These are phyloP conservation scores for Suaeda aralocaspica DNA, from an alignment of 148 eudicot genomes.

Conservation along the genomic window DNA sequence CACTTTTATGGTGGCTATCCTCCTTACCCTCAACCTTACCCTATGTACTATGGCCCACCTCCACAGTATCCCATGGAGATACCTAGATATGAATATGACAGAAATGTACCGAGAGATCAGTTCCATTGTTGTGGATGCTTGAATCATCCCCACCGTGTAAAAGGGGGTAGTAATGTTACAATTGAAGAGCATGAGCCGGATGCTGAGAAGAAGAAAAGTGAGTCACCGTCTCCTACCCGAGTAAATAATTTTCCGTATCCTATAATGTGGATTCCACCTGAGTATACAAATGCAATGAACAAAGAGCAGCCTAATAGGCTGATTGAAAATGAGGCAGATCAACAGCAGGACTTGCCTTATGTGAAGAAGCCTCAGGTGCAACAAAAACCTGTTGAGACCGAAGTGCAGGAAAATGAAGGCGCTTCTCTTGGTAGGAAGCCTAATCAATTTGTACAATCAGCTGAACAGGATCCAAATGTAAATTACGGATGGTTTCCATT, in stretches of 20 bases:
- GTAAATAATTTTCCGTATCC: conserved; percentile 30
- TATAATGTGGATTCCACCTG: conserved; percentile 50
- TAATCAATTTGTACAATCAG: conserved; percentile 5
- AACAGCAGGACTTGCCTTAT: background rate
- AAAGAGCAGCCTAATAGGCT: conserved; percentile 22
- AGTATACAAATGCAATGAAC: conserved; percentile 24
- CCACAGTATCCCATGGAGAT: conserved; percentile 40
- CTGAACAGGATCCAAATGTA: conserved; percentile 22
- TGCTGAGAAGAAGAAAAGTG: conserved; percentile 22
- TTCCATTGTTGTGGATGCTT: conserved; percentile 61
- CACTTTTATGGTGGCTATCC: conserved; percentile 39
- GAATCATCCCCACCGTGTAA: conserved; percentile 32
- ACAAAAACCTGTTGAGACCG: conserved; percentile 8
- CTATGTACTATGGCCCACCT: conserved; percentile 42
- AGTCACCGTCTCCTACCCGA: conserved; percentile 36
- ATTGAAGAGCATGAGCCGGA: conserved; percentile 54
- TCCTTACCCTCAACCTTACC: conserved; percentile 32
- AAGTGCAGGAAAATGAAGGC: conserved; percentile 11
- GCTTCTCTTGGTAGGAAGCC: conserved; percentile 12
- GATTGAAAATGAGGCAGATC: conserved; percentile 3
- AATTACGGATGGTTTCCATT: conserved; percentile 42
- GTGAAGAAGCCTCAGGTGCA: conserved; percentile 4
- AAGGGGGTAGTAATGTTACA: conserved; percentile 35
- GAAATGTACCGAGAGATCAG: conserved; percentile 23
- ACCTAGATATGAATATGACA: conserved; percentile 51